phyloP scores from a whole-genome alignment of 2,329 filamentous ascomycete genomes.

The Exophiala spinifera region DNA sequence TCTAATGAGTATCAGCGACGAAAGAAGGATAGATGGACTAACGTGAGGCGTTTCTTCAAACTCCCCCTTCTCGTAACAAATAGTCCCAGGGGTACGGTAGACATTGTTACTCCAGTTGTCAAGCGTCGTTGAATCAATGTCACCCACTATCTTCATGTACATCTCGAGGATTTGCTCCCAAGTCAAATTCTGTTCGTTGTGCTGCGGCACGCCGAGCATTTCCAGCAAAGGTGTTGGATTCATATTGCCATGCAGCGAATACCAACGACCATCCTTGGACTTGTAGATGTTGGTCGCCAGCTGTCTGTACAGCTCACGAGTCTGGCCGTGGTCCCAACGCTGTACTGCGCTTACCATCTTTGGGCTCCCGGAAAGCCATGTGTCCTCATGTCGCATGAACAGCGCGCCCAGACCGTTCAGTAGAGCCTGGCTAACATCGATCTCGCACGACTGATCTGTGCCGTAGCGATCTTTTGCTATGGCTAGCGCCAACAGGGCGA shows the following conservation, averaged over 20 bases:
- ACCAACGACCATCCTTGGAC: slow-evolving; percentile 44
- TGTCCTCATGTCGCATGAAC: slow-evolving; percentile 6
- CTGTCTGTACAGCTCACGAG: slow-evolving; percentile 6
- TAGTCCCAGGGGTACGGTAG: slow-evolving; percentile 13
- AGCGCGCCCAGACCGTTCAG: slow-evolving; percentile 10
- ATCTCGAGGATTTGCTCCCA: slow-evolving; percentile 32
- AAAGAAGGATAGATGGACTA: too few relatives aligned
- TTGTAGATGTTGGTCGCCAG: slow-evolving; percentile 43
- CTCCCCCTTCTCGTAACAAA: slow-evolving; percentile 13
- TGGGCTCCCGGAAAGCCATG: slow-evolving; percentile 6
- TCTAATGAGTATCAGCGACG: too few relatives aligned
- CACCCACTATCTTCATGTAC: slow-evolving; percentile 5
- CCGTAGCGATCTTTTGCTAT: slow-evolving; percentile 56
- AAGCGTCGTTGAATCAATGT: slow-evolving; percentile 5
- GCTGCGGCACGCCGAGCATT: slow-evolving; percentile 35
- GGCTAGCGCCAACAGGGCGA: slow-evolving; percentile 58
- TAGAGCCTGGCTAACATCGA: slow-evolving; percentile 11
- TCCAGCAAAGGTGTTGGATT: slow-evolving; percentile 43
- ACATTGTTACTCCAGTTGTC: slow-evolving; percentile 17
- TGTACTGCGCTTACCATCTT: slow-evolving; percentile 7
- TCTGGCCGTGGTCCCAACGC: slow-evolving; percentile 13
- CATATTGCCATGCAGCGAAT: slow-evolving; percentile 46
- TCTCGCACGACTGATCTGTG: slow-evolving; percentile 2
- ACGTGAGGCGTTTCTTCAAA: slow-evolving; percentile 5
- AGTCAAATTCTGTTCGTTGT: slow-evolving; percentile 33